Conservation (phyloP, 2,329 filamentous ascomycete genomes). For the Nothophaeocryptopus gaeumannii region DNA sequence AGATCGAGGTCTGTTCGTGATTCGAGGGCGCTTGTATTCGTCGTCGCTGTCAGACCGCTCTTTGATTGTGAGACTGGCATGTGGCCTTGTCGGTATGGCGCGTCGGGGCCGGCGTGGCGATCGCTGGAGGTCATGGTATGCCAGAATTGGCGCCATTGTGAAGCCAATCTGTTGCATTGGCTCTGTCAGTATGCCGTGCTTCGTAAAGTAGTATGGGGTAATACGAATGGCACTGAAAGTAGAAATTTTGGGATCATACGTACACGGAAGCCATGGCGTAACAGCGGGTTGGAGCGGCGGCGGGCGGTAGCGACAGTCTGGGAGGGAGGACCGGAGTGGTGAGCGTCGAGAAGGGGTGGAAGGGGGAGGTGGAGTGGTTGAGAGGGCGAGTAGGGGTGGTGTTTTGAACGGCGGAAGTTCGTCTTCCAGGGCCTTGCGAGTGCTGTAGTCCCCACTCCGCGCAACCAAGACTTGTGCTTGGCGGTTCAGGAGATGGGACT, state of each 20-base stretch:
- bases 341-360: no score
- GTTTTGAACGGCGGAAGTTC: no score
- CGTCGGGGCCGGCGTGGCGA: conserved; percentile 89
- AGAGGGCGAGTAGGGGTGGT: no score
- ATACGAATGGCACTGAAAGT: conserved; percentile 4
- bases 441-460: no score
- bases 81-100: conserved; percentile 84
- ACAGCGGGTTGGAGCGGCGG: conserved; percentile 3
- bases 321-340: background rate
- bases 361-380: no score
- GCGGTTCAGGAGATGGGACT: no score
- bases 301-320: conserved; percentile 13
- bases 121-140: conserved; percentile 73
- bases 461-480: no score
- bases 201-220: conserved; percentile 11
- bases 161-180: conserved; percentile 48
- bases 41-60: conserved; percentile 71
- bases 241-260: conserved; percentile 6
- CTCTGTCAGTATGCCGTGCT: conserved; percentile 9
- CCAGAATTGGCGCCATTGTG: conserved; percentile 87
- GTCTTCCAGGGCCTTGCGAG: no score
- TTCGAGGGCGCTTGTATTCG: conserved; percentile 80
- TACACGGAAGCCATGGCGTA: conserved; percentile 16
- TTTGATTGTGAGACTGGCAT: conserved; percentile 81
- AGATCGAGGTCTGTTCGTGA: conserved; percentile 78